These are phyloP conservation scores for Malassezia slooffiae DNA, from an alignment of 1,284 basidiomycete genomes.

Conservation along the genomic window DNA sequence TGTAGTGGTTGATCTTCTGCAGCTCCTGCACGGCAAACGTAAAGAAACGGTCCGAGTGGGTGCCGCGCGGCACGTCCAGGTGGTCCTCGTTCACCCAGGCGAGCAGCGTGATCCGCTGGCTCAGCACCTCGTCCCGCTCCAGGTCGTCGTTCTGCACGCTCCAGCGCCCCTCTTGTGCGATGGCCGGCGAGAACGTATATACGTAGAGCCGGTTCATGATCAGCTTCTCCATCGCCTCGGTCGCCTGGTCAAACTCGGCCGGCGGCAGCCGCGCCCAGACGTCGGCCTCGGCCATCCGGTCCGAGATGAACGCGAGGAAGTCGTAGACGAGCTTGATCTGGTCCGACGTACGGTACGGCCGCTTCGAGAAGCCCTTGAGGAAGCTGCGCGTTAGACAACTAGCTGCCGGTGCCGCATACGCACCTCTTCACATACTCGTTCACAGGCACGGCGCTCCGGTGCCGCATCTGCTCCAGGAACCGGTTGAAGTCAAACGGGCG, in stretches of 20 bases:
- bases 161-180: conserved; percentile 40
- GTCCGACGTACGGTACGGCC: conserved; percentile 41
- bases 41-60: conserved; percentile 62
- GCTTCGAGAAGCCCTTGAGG: conserved; percentile 44
- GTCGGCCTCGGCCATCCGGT: conserved; percentile 34
- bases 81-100: conserved; percentile 80
- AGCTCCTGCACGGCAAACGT: conserved; percentile 81
- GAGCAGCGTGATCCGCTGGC: conserved; percentile 82
- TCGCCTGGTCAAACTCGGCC: conserved; percentile 84
- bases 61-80: conserved; percentile 55
- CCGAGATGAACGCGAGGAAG: conserved; percentile 44
- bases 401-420: not conserved
- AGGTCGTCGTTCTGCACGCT: conserved; percentile 70
- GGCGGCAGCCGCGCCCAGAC: conserved; percentile 50
- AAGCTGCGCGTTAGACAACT: conserved; percentile 20
- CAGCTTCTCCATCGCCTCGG: conserved; percentile 98
- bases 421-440: conserved; percentile 36
- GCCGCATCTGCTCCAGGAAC: conserved; percentile 46
- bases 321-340: conserved; percentile 46
- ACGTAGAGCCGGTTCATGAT: conserved; percentile 91
- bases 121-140: conserved; percentile 78
- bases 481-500: conserved; percentile 46
- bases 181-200: conserved; percentile 41
- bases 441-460: conserved; percentile 37
- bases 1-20: conserved; percentile 94